These are phyloP conservation scores for Scleroderma bovista DNA, from an alignment of 768 basidiomycete species.

Conservation along the genomic window DNA sequence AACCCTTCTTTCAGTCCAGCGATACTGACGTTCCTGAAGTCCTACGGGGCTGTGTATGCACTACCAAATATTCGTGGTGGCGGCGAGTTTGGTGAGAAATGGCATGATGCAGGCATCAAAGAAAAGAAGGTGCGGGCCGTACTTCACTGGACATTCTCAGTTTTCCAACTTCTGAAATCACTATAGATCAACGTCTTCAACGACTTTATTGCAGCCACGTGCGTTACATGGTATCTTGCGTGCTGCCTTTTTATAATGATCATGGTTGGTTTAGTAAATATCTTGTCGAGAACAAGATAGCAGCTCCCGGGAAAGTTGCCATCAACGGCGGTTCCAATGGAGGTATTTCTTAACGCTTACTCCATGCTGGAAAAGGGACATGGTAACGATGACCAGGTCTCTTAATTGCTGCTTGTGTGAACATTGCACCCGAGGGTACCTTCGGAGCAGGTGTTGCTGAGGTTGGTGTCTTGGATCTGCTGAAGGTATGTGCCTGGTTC, in stretches of 20 bases:
- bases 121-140: slow-evolving; percentile 55
- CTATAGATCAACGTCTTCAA: slow-evolving; percentile 66
- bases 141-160: slow-evolving; percentile 1
- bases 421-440: slow-evolving; percentile 68
- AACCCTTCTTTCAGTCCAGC: slow-evolving; percentile 67
- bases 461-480: slow-evolving; percentile 76
- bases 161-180: slow-evolving; percentile 1
- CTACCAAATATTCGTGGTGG: slow-evolving; percentile 61
- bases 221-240: slow-evolving; percentile 19
- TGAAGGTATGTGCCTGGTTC: slow-evolving; percentile 46
- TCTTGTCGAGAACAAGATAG: slow-evolving; percentile 68
- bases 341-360: slow-evolving; percentile 37
- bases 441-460: slow-evolving; percentile 79
- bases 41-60: slow-evolving; percentile 64
- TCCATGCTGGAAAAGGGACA: slow-evolving; percentile 1
- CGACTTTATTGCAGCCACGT: slow-evolving; percentile 82
- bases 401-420: slow-evolving; percentile 79
- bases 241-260: not conserved
- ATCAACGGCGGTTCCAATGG: slow-evolving; percentile 83
- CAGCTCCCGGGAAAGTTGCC: slow-evolving; percentile 60
- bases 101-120: slow-evolving; percentile 68
- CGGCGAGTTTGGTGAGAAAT: slow-evolving; percentile 78
- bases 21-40: slow-evolving; percentile 68
- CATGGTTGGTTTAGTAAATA: slow-evolving; percentile 43
- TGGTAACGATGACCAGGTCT: slow-evolving; percentile 41